Evolutionary conservation across 306 rosid genomes (phyloP), one percentile per base, ranked within the genome.

Genomic region (Abrus precatorius): DNA sequence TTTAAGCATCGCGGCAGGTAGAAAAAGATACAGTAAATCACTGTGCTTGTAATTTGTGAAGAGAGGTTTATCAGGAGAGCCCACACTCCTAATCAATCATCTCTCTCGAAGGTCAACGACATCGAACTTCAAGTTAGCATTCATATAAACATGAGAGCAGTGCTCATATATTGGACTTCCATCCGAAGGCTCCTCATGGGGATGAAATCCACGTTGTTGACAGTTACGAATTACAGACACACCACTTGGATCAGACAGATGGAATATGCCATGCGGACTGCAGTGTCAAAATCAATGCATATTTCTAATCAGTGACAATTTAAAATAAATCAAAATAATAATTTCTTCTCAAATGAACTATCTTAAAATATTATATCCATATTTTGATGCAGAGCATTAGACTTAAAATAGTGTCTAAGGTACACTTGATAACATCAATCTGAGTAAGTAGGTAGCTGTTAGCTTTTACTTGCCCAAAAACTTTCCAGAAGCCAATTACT

Each of bases 231-330:
- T 89, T n/a, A 92, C 89, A 3, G 98, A 90, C 38, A 96, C 94
- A 4, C 99, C 99, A 0, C 93, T 84, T 7, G 99, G 99, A 74
- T 96, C 99, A 7, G 98, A 96, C 61, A 96, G 84, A 86, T 93
- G 99, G 79, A 96, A 96, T 86, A 96, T 93, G 76, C 99, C 99
- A 52, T 96, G 97, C 5, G 98, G 97, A 84, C 99, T 96, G 97
- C 88, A 89, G 57, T 72, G 68, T 81, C 59, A 83, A 36, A 63
- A 79, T n/a, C 85, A 79, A 83, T 59, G 56, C 38, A 55, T 72
- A 73, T 11, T 67, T 86, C 13, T 36, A 72, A 67, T 83, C 43
- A 86, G 84, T 47, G 12, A 33, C 62, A 72, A 27, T 52, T 54
- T 63, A 28, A 20, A 59, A 76, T 28, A 67, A 78, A 84, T 74